Percentiles rank a stretch among this genome's conserved stretches.
These are phyloP conservation scores for Globisporangium alternatum DNA, from an alignment of 352 stramenopile species.

Conservation along the genomic window DNA sequence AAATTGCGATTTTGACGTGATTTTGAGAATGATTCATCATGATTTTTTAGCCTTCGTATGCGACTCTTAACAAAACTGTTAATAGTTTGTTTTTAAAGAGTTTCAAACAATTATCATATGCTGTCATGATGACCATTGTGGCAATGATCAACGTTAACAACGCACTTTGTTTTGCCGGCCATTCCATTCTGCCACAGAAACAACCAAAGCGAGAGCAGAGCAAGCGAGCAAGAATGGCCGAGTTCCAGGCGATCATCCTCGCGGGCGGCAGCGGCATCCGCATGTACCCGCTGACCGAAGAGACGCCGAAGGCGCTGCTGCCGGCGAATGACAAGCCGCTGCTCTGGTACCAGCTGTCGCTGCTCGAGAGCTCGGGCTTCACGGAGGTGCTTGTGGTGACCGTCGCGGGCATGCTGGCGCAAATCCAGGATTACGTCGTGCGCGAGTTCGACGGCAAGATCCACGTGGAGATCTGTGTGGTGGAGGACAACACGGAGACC, in stretches of 20 bases:
- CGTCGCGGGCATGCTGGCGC: conserved; percentile 46
- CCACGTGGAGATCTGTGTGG: conserved; percentile 69
- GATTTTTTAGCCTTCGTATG: too few relatives aligned
- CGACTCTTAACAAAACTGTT: too few relatives aligned
- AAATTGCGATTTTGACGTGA: too few relatives aligned
- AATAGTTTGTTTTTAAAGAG: too few relatives aligned
- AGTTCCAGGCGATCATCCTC: conserved; percentile 85
- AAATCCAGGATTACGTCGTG: conserved; percentile 75
- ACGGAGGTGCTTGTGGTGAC: conserved; percentile 73
- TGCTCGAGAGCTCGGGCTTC: conserved; percentile 81
- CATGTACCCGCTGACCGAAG: conserved; percentile 75
- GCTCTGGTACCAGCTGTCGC: conserved; percentile 79
- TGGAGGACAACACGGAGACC: conserved; percentile 71
- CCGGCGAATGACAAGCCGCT: conserved; percentile 60
- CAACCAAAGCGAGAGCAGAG: not conserved
- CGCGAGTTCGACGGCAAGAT: conserved; percentile 82
- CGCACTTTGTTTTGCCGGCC: too few relatives aligned
- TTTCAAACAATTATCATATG: too few relatives aligned
- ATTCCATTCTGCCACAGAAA: too few relatives aligned
- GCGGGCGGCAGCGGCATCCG: conserved; percentile 76
- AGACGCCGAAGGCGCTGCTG: conserved; percentile 72
- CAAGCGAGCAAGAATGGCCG: conserved; percentile 38
- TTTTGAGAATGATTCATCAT: too few relatives aligned
- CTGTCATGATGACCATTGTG: too few relatives aligned
- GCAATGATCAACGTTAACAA: too few relatives aligned